These are phyloP conservation scores for Chrysosphaeria jannelii DNA, from an alignment of 2,329 filamentous ascomycete genomes.

Conservation along the genomic window DNA sequence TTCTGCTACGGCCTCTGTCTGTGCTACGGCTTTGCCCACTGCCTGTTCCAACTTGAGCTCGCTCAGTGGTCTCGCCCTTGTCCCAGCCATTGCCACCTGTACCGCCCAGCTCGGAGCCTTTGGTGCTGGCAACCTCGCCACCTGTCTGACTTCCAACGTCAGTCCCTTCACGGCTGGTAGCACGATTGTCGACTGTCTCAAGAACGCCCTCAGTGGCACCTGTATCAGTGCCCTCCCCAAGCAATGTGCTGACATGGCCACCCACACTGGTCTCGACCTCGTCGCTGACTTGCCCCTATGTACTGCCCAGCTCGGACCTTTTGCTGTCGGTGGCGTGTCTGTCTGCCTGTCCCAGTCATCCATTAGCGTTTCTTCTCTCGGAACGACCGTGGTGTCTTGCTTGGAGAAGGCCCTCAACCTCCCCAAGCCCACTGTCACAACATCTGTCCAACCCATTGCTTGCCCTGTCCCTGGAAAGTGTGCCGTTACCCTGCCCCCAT, in stretches of 20 bases:
- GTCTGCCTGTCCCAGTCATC: slow-evolving; percentile 2
- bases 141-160: slow-evolving; percentile 1
- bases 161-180: background rate
- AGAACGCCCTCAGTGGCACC: background rate
- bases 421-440: background rate
- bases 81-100: background rate
- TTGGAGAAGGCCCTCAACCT: slow-evolving; percentile 1
- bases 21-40: slow-evolving; percentile 2
- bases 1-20: slow-evolving; percentile 1
- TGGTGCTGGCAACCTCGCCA: background rate
- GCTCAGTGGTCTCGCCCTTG: background rate
- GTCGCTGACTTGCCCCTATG: slow-evolving; percentile 1
- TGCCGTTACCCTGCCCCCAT: slow-evolving; percentile 1
- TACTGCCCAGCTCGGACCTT: slow-evolving; percentile 3
- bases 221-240: slow-evolving; percentile 2
- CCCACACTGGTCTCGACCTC: slow-evolving; percentile 1
- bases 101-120: slow-evolving; percentile 1
- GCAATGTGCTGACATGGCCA: slow-evolving; percentile 1
- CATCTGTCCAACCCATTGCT: background rate
- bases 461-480: slow-evolving; percentile 1
- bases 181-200: slow-evolving; percentile 1
- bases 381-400: slow-evolving; percentile 3
- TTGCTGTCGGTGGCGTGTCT: slow-evolving; percentile 1
- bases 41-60: background rate
- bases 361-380: slow-evolving; percentile 1